phyloP scores from a whole-genome alignment of 495 filamentous ascomycete species.

The Penicillium angulare region DNA sequence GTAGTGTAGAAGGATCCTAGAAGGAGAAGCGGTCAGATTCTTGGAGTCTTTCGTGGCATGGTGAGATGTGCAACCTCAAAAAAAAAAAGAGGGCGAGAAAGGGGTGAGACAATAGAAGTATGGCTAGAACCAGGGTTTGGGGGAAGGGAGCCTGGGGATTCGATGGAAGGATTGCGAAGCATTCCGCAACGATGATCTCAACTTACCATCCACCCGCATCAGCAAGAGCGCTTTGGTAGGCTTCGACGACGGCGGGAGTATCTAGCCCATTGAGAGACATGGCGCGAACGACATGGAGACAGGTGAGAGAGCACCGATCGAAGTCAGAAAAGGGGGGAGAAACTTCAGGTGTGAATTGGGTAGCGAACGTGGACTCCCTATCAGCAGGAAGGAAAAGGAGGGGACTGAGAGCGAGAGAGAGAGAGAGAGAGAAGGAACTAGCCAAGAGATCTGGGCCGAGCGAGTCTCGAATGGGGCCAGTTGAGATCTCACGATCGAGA shows the following conservation, averaged over 20 bases:
- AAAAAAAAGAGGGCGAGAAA: constrained; percentile 9
- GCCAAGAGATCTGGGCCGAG: constrained; percentile 8
- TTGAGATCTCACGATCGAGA: constrained; percentile 26
- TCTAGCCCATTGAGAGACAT: constrained; percentile 99
- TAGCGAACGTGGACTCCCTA: too few species aligned
- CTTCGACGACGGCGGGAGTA: constrained; percentile 73
- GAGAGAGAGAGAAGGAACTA: constrained; percentile 2
- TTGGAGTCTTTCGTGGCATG: background rate
- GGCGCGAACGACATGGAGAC: constrained; percentile 43
- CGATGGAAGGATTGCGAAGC: background rate
- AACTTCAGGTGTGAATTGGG: too few species aligned
- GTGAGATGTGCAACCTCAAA: constrained; percentile 1
- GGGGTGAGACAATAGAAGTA: background rate
- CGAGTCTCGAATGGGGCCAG: constrained; percentile 5
- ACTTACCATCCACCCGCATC: constrained; percentile 96
- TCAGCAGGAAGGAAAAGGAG: constrained; percentile 9
- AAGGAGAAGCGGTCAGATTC: constrained; percentile 6
- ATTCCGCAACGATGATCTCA: background rate
- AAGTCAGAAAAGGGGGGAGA: constrained; percentile 6
- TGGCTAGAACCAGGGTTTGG: background rate
- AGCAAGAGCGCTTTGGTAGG: constrained; percentile 72
- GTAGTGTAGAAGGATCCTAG: constrained; percentile 94
- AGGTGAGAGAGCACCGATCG: background rate
- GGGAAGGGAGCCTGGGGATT: background rate
- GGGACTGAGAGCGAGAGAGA: constrained; percentile 1